Base-by-base conservation (phyloP, 768 basidiomycete species). In the Wakefieldia striispora region DNA sequence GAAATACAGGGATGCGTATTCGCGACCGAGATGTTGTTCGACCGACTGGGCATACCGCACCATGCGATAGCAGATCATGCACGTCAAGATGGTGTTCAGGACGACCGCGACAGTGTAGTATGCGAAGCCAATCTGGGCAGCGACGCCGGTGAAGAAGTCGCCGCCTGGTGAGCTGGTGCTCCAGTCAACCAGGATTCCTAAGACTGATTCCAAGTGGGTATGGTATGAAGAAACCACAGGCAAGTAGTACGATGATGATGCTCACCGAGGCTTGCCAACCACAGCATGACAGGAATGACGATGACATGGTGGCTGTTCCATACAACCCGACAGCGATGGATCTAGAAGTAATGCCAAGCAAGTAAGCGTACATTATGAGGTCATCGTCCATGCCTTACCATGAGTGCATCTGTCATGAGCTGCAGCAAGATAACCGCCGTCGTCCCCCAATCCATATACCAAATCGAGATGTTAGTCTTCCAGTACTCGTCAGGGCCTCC, bases 291-390 rank as follows among this genome's bases (percentile, higher is more conserved):
- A 21, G 65, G 65, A 13, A 54, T 10, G 13, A 55, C 2, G 17
- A 61, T 23, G 19, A 38, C 51, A 6, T 24, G 29, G 42, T 51
- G 20, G 33, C 31, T 56, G 26, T 60, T 35, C 69, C 70, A 75
- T 31, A 75, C 49, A 21, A 72, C 51, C 34, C 53, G 67, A 56
- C 71, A 72, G 23, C 72, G 75, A 47, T 72, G 64, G 16, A 76
- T 62, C 75, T 76, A 41, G 20, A 70, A 50, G 6, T 23, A 36
- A 42, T 11, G 49, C 7, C 33, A 40, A 42, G 10, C 29, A 19
- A 31, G 13, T 63, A 24, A 61, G 21, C n/a, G 41, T 3, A 8
- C 13, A 8, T 26, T 14, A 13, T 11, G 9, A 43, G 8, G 17
- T 19, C 17, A 5, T 36, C 1, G 3, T 16, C 2, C n/a, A 20